These are phyloP conservation scores for Leishmania major DNA, from an alignment of 208 protist genomes.

Conservation along the genomic window DNA sequence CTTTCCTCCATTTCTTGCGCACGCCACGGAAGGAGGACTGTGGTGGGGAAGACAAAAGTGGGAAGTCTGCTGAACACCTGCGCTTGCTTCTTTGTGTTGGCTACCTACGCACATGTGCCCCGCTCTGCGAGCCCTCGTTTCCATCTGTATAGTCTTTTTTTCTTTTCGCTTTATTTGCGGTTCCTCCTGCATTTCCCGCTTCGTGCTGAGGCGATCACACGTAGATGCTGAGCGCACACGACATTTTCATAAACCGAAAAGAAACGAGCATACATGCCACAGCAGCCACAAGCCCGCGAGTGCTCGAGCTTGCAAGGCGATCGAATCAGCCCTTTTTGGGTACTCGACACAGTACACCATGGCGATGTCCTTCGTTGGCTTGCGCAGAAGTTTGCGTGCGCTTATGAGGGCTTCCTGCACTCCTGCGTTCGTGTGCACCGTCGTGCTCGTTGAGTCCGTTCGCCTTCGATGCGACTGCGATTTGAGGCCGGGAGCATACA, in stretches of 20 bases:
- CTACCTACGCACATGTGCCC: not conserved
- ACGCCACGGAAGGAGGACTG: not conserved
- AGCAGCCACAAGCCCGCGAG: not conserved
- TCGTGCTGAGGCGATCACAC: not conserved
- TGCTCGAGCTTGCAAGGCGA: not conserved
- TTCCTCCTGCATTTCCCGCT: not conserved
- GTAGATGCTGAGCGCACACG: not conserved
- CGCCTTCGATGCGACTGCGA: not conserved
- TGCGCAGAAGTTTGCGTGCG: not conserved
- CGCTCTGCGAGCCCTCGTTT: not conserved
- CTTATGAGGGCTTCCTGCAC: not conserved
- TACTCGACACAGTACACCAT: too few relatives aligned
- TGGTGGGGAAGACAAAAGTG: not conserved
- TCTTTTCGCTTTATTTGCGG: slow-evolving; percentile 12
- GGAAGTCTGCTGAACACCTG: not conserved
- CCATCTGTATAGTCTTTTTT: slow-evolving; percentile 8
- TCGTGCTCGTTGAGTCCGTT: not conserved
- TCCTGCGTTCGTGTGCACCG: not conserved
- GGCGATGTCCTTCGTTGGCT: not conserved
- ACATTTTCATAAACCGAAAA: not conserved
- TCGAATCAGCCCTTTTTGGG: not conserved
- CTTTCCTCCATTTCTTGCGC: not conserved
- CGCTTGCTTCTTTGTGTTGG: not conserved
- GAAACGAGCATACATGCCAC: not conserved
- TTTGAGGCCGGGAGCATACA: not conserved